Conservation (phyloP, 2,329 filamentous ascomycete species). For the Penicillium palitans region DNA sequence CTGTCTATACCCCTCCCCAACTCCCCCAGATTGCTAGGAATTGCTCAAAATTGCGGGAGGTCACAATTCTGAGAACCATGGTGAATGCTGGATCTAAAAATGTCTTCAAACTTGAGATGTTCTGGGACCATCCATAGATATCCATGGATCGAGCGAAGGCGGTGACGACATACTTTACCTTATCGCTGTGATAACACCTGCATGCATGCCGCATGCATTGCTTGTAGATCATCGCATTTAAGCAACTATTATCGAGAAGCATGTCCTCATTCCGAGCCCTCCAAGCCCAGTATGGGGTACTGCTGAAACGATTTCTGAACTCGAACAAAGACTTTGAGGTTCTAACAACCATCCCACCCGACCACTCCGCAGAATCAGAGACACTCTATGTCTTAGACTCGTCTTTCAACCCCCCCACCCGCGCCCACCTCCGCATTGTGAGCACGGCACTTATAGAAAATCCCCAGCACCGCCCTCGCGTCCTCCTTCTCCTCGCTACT, state of each 20-base stretch:
- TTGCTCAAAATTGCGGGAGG: not conserved
- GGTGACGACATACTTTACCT: constrained; percentile 1
- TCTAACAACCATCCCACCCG: constrained; percentile 15
- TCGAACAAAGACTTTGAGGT: constrained; percentile 40
- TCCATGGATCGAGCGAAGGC: not conserved
- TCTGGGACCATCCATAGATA: not conserved
- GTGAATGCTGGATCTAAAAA: not conserved
- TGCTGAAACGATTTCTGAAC: constrained; percentile 46
- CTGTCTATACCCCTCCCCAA: not conserved
- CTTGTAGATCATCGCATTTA: not conserved
- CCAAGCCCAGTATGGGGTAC: constrained; percentile 40
- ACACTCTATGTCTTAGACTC: constrained; percentile 65
- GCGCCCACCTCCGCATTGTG: constrained; percentile 59
- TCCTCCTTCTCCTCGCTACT: constrained; percentile 62
- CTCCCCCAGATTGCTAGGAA: not conserved
- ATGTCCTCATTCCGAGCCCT: constrained; percentile 34
- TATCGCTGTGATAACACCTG: constrained; percentile 2
- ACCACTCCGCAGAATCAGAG: constrained; percentile 21
- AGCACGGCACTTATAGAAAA: constrained; percentile 52
- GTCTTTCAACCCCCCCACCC: constrained; percentile 65
- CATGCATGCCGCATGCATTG: not conserved
- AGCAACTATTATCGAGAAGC: not conserved
- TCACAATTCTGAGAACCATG: not conserved
- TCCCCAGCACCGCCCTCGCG: constrained; percentile 35
- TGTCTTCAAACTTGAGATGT: not conserved